Conservation (phyloP, 345 rosid species). For the Linum trigynum region DNA sequence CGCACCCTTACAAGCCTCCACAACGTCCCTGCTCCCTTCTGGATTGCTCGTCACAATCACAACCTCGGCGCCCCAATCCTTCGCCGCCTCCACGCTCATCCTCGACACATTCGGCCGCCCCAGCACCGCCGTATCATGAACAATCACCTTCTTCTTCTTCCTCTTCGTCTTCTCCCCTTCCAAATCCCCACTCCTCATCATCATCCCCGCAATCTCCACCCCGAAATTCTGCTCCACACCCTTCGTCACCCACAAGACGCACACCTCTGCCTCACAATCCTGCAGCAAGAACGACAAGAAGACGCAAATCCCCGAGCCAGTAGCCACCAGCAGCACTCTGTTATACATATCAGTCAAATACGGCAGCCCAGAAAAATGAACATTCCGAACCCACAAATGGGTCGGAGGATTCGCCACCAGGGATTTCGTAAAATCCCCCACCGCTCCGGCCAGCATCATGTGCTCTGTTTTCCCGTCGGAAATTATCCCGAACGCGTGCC, state of each 20-base stretch:
- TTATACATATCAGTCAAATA: constrained; percentile 42
- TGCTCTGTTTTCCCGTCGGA: constrained; percentile 63
- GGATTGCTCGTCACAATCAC: constrained; percentile 90
- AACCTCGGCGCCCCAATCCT: constrained; percentile 56
- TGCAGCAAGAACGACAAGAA: constrained; percentile 33
- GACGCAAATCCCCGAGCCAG: constrained; percentile 14
- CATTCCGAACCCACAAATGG: constrained; percentile 52
- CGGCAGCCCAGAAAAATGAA: neutral
- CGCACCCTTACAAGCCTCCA: constrained; percentile 49
- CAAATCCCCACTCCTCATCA: constrained; percentile 31
- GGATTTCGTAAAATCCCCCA: constrained; percentile 72
- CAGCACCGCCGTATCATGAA: constrained; percentile 56
- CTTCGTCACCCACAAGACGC: constrained; percentile 49
- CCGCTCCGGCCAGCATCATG: constrained; percentile 90
- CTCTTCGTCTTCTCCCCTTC: neutral
- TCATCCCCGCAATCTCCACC: constrained; percentile 11
- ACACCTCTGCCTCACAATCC: constrained; percentile 43
- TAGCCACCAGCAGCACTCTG: constrained; percentile 49
- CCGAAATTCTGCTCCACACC: neutral
- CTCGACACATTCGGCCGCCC: constrained; percentile 68
- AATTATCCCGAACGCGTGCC: constrained; percentile 89
- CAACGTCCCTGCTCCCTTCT: constrained; percentile 76
- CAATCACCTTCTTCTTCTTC: constrained; percentile 40
- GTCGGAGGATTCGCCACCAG: constrained; percentile 52
- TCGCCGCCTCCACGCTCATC: constrained; percentile 59